Evolutionary conservation across 805 yeast species (phyloP).

Genomic region (Yarrowia bubula): DNA sequence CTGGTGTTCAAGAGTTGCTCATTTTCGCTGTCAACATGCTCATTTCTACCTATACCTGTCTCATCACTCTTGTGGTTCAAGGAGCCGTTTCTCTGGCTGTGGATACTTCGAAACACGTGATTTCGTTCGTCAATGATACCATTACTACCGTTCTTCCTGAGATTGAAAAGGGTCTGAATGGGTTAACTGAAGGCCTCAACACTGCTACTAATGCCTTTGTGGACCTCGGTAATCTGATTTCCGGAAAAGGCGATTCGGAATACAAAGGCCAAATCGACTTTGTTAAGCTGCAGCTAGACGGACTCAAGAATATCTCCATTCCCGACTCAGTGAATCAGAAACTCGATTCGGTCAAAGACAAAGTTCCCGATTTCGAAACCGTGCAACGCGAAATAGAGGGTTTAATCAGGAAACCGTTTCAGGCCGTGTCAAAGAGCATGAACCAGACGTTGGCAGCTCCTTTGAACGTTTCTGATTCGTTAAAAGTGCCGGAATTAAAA

Average conservation of each 20-base stretch:
- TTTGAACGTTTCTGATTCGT: neutral
- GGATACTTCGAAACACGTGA: slow-evolving; percentile 64
- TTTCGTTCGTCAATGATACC: slow-evolving; percentile 61
- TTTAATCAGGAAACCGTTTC: slow-evolving; percentile 60
- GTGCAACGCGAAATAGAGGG: slow-evolving; percentile 59
- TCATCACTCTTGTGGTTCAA: slow-evolving; percentile 68
- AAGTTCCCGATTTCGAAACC: slow-evolving; percentile 63
- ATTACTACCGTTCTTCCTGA: slow-evolving; percentile 54
- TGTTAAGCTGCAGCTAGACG: slow-evolving; percentile 57
- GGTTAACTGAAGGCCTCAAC: slow-evolving; percentile 57
- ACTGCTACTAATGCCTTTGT: slow-evolving; percentile 51
- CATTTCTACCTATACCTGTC: slow-evolving; percentile 84
- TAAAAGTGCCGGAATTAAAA: neutral
- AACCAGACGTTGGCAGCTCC: neutral
- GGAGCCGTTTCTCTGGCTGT: slow-evolving; percentile 71
- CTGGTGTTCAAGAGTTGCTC: slow-evolving; percentile 58
- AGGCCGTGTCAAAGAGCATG: neutral
- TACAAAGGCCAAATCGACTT: slow-evolving; percentile 41
- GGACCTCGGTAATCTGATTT: slow-evolving; percentile 55
- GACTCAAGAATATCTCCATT: slow-evolving; percentile 58
- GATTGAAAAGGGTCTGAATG: slow-evolving; percentile 63
- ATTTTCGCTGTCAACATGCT: slow-evolving; percentile 67
- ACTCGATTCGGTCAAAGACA: slow-evolving; percentile 50
- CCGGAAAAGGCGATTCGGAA: slow-evolving; percentile 40
- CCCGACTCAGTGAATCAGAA: slow-evolving; percentile 62